Base-by-base conservation (phyloP, 495 filamentous ascomycete genomes). In the Collariella sp. region DNA sequence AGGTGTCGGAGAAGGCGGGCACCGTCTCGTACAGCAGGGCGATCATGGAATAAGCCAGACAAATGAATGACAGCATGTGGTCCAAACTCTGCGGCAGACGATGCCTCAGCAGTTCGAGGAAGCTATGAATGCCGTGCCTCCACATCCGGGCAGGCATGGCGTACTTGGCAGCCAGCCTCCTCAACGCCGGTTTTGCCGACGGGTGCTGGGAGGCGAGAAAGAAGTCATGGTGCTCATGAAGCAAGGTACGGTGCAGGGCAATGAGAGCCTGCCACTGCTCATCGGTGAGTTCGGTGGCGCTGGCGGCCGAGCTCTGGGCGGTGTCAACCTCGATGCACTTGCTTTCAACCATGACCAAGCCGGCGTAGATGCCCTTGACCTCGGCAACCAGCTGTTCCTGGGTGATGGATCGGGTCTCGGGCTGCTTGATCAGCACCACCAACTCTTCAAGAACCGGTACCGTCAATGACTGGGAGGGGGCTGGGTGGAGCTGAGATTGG, bases 121-220 rank as follows among this genome's bases (percentile, higher is more conserved):
- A 89, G 2, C 79, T 79, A 76, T 13, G 85, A 80, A 68, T 91
- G 80, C 62, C 68, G 35, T 69, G 66, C 1, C 65, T 36, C 88
- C 88, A 94, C 82, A 94, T 87, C 1, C 88, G 70, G 4, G 84
- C 84, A 0, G 88, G 87, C 86, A 94, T 90, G 1, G 78, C 78
- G 54, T 90, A 89, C 52, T 86, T 86, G 5, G 78, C 72, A 0
- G 87, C 81, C 1, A 90, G 58, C 6, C 72, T 66, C 49, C 77
- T 63, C 2, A 91, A 55, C 3, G 78, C 77, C 1, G 72, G 72
- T 43, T 26, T 85, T 69, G 86, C 84, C 0, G 79, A 79, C 0
- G 86, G 86, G 57, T 91, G 86, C 55, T 91, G 86, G 1, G 81
- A 84, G 0, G 86, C 85, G 0, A 90, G 69, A 47, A 91, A 83